These are phyloP conservation scores for Hypomyces rosellus DNA, from an alignment of 2,329 filamentous ascomycete species.

Conservation along the genomic window DNA sequence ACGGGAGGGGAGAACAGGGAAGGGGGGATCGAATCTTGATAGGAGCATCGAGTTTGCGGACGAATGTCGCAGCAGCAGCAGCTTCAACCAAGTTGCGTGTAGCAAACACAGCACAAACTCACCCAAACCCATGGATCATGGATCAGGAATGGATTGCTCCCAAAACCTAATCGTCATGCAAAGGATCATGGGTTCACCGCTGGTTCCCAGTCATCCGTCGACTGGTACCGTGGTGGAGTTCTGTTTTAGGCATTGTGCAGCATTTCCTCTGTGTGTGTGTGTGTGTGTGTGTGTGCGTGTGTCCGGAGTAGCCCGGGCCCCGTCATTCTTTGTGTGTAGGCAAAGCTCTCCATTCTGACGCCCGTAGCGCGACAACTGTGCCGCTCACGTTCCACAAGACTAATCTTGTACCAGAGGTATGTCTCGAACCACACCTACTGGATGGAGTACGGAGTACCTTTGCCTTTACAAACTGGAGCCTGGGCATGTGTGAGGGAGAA, in stretches of 20 bases:
- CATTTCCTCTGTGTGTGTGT: background rate
- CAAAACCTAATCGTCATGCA: background rate
- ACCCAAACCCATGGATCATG: background rate
- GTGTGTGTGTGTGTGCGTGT: constrained; percentile 1
- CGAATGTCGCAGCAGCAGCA: too few species aligned
- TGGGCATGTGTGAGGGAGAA: too few species aligned
- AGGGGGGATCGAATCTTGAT: background rate
- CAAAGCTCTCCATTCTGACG: constrained; percentile 5
- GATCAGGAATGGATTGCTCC: background rate
- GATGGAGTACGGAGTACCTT: constrained; percentile 4
- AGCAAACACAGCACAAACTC: background rate
- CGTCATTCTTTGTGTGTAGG: constrained; percentile 1
- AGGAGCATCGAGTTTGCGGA: background rate
- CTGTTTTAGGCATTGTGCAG: constrained; percentile 7
- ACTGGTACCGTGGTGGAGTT: constrained; percentile 7
- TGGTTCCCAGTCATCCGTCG: constrained; percentile 6
- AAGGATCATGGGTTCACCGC: constrained; percentile 10
- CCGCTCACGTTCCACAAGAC: constrained; percentile 11
- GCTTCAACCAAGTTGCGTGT: too few species aligned
- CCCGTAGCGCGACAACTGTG: constrained; percentile 11
- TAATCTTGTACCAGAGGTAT: background rate
- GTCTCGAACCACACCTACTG: too few species aligned
- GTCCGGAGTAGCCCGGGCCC: constrained; percentile 9
- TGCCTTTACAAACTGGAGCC: background rate
- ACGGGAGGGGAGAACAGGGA: background rate